Evolutionary conservation across 2,329 filamentous ascomycete genomes (phyloP).

Genomic region (Colletotrichum noveboracense): DNA sequence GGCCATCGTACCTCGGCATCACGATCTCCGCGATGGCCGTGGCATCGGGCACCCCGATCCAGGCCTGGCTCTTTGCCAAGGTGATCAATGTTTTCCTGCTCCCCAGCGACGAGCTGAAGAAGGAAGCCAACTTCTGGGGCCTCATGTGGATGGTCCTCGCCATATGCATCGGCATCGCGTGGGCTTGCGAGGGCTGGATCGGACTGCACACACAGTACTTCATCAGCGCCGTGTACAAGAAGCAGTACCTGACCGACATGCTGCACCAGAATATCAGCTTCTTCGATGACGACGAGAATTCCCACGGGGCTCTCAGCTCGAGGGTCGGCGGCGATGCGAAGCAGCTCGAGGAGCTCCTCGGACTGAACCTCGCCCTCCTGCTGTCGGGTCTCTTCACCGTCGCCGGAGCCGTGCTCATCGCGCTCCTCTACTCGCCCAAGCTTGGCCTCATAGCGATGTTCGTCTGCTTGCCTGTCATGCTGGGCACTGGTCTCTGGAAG

Average conservation of each 20-base stretch:
- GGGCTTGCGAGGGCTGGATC: conserved; percentile 29
- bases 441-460: conserved; percentile 41
- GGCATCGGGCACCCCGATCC: conserved; percentile 30
- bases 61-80: conserved; percentile 34
- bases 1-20: conserved; percentile 28
- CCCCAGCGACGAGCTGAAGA: conserved; percentile 13
- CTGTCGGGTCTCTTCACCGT: conserved; percentile 33
- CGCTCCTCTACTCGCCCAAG: conserved; percentile 40
- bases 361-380: conserved; percentile 33
- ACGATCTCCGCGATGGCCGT: conserved; percentile 29
- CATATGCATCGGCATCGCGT: conserved; percentile 30
- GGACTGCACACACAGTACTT: conserved; percentile 7
- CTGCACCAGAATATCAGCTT: conserved; percentile 31
- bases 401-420: conserved; percentile 32
- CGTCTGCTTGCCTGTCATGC: conserved; percentile 37
- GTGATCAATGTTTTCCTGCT: conserved; percentile 29
- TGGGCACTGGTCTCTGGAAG: conserved; percentile 39
- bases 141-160: conserved; percentile 36
- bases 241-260: conserved; percentile 33
- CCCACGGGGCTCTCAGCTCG: conserved; percentile 30
- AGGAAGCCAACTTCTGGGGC: conserved; percentile 30
- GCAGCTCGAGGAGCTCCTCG: conserved; percentile 35
- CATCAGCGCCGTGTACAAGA: conserved; percentile 22
- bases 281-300: conserved; percentile 34
- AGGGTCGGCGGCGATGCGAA: conserved; percentile 34